These are phyloP conservation scores for Rosa rugosa DNA, from an alignment of 306 rosid genomes.

Conservation along the genomic window DNA sequence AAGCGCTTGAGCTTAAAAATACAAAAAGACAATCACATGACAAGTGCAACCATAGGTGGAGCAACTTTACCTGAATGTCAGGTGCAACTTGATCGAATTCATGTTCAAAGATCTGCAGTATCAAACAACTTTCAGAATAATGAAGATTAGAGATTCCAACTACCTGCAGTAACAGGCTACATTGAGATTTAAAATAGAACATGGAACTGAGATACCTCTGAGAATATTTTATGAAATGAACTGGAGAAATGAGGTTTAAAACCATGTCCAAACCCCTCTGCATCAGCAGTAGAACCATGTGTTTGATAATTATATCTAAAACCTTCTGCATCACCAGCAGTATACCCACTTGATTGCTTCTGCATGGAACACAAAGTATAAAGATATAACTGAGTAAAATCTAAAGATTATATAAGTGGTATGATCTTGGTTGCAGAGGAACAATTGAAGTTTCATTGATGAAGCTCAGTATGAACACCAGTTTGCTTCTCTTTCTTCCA, in stretches of 20 bases:
- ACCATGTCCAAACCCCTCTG: constrained; percentile 56
- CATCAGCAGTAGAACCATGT: constrained; percentile 20
- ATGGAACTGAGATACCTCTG: constrained; percentile 57
- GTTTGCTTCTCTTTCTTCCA: background rate
- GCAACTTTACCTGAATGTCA: constrained; percentile 67
- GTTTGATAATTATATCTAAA: constrained; percentile 25
- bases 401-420: constrained; percentile 17
- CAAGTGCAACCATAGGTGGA: constrained; percentile 16
- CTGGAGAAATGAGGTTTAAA: constrained; percentile 72
- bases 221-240: constrained; percentile 85
- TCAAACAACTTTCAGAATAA: constrained; percentile 8
- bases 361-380: constrained; percentile 33
- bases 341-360: constrained; percentile 46
- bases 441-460: constrained; percentile 18
- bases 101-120: constrained; percentile 83
- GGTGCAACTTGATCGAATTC: constrained; percentile 52
- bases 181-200: constrained; percentile 4
- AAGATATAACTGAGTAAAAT: constrained; percentile 27
- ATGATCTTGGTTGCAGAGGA: constrained; percentile 27
- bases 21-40: constrained; percentile 21
- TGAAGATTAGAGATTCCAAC: background rate
- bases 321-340: constrained; percentile 33
- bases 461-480: constrained; percentile 14
- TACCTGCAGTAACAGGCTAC: constrained; percentile 3
- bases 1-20: constrained; percentile 28